Evolutionary conservation across 495 filamentous ascomycete genomes (phyloP), one percentile per base, ranked within the genome.

Genomic region (Annulohypoxylon bovei): DNA sequence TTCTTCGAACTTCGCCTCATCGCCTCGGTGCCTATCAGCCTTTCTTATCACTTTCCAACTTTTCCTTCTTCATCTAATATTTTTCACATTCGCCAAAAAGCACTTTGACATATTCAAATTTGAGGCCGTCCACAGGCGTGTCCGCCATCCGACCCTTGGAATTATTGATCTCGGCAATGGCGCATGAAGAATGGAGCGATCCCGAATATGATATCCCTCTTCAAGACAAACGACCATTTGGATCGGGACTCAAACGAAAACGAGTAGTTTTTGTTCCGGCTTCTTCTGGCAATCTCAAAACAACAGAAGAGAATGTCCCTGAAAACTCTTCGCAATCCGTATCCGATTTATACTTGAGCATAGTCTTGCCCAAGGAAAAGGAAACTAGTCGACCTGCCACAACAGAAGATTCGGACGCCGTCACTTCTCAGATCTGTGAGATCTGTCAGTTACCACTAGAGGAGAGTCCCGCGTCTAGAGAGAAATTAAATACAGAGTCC

Each of bases 211-310:
- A 87, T 52, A 82, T 92, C 16, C 91, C 92, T 1, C 83, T 93
- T 5, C 86, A 91, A 70, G 85, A 91, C 70, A 89, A 91, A 72
- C 89, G 90, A 12, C 84, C 89, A n/a, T 97, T 95, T 75, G 91
- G 92, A 35, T 86, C 91, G 4, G 92, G 93, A 9, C 86, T 95
- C 44, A 88, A 91, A 64, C 87, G 90, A 11, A 92, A 91, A 80
- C 84, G 86, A 30, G 89, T 98, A n/a, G 82, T 86, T 6, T 97
- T 98, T 76, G 90, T 98, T 16, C 88, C 90, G 32, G 89, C 92
- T 28, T 83, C 88, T 4, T 78, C 79, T 33, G 76, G 78, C 42
- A 72, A 83, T 6, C 80, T 86, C 23, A 78, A 79, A 49, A 84
- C 84, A 0, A 82, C 82, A 39, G 71, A 78, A 6, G 55, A 78